These are phyloP conservation scores for Xerocomus minutiporus DNA, from an alignment of 1,284 basidiomycete species.

Conservation along the genomic window DNA sequence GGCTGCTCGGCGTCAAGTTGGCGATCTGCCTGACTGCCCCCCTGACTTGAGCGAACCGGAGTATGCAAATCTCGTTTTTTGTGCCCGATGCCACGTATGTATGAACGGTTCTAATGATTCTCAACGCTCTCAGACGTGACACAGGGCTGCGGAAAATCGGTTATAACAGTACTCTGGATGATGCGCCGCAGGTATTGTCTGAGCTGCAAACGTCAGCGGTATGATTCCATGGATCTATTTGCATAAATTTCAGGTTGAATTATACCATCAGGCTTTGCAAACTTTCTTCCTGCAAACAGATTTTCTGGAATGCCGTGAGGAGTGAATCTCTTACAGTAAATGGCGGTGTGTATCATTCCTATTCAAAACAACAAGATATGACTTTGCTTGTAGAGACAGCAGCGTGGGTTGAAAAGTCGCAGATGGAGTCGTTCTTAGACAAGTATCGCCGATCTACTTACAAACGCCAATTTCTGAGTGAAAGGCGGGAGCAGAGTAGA, in stretches of 20 bases:
- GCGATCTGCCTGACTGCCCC: constrained; percentile 25
- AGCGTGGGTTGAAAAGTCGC: constrained; percentile 7
- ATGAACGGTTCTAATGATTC: neutral
- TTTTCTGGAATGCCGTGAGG: neutral
- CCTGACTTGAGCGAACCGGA: constrained; percentile 32
- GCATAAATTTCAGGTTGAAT: neutral
- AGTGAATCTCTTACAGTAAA: neutral
- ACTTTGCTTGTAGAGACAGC: neutral
- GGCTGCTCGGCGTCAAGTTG: constrained; percentile 10
- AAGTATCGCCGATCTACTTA: constrained; percentile 4
- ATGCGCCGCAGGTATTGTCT: constrained; percentile 13
- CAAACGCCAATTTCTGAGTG: constrained; percentile 1
- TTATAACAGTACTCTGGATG: neutral
- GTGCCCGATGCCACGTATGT: constrained; percentile 8
- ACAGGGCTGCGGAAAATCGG: constrained; percentile 1
- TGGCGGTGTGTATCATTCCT: neutral
- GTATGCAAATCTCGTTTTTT: constrained; percentile 27
- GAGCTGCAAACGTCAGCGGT: constrained; percentile 4
- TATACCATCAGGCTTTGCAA: neutral
- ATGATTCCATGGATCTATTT: neutral
- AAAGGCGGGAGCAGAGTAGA: neutral
- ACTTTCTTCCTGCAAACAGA: neutral
- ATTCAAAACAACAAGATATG: neutral
- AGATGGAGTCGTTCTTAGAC: constrained; percentile 5
- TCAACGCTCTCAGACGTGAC: neutral